These are phyloP conservation scores for Termitomyces sp. DNA, from an alignment of 768 basidiomycete species.

Conservation along the genomic window DNA sequence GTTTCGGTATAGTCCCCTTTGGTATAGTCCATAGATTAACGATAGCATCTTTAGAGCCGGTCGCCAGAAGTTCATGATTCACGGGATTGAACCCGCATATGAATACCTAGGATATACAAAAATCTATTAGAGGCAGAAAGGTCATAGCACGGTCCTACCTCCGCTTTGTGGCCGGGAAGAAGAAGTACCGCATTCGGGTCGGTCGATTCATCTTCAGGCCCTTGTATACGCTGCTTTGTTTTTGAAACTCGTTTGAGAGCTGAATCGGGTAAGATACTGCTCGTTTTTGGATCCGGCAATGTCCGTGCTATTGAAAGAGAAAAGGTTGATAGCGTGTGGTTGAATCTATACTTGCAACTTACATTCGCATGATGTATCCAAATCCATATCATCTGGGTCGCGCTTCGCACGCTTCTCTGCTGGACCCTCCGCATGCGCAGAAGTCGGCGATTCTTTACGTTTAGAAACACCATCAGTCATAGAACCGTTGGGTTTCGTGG, in stretches of 20 bases:
- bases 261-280: background rate
- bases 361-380: slow-evolving; percentile 37
- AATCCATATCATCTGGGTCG: slow-evolving; percentile 44
- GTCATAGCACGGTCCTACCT: slow-evolving; percentile 32
- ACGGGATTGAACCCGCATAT: slow-evolving; percentile 78
- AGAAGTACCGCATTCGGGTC: slow-evolving; percentile 42
- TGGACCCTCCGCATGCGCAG: slow-evolving; percentile 38
- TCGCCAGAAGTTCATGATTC: slow-evolving; percentile 55
- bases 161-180: slow-evolving; percentile 57
- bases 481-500: slow-evolving; percentile 18
- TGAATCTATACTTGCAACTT: slow-evolving; percentile 5
- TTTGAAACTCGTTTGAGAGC: slow-evolving; percentile 24
- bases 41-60: slow-evolving; percentile 77
- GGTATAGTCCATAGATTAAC: slow-evolving; percentile 71
- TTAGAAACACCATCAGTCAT: slow-evolving; percentile 30
- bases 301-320: background rate
- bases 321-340: background rate
- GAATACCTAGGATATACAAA: slow-evolving; percentile 54
- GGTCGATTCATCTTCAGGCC: slow-evolving; percentile 39
- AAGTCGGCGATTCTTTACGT: slow-evolving; percentile 50
- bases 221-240: slow-evolving; percentile 33
- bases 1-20: slow-evolving; percentile 51
- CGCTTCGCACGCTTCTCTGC: slow-evolving; percentile 63
- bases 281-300: background rate
- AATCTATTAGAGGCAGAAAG: background rate